Evolutionary conservation across 228 moss, liverwort and hornwort genomes (phyloP), one percentile per base, ranked within the genome.

Genomic region (Sphagnum magellanicum): DNA sequence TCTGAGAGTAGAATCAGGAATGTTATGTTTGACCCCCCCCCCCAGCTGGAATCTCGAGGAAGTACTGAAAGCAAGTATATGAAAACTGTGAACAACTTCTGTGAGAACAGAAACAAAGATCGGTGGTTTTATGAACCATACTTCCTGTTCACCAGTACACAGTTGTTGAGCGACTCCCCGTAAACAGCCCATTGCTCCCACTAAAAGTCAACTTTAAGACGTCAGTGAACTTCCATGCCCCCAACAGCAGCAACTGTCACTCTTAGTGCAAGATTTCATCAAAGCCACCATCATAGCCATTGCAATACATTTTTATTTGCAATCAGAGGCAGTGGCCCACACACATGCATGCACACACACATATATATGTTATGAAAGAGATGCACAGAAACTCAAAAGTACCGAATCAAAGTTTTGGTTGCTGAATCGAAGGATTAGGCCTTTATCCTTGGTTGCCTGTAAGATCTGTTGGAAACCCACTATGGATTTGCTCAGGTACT

Each of bases 101-200:
- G 32, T 32, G 32, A 32, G 3, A 32, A 32, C 2, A 32, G 32
- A 32, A 32, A 32, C 32, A 32, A 32, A 32, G 32, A 32, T 32
- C 3, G 32, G 32, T 32, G 32, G 32, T 2, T 32, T 32, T 32
- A 51, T 11, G 67, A 49, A 68, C 17, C 52, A 12, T 69, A 69
- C 69, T 69, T 60, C 14, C 69, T 57, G 32, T 69, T 69, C 51
- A 69, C 69, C 17, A 69, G 17, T 6, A 59, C 12, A 47, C 69
- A 69, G 17, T 59, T 49, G 53, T 60, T 58, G 17, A 69, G 53
- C 4, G 69, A 32, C 59, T 69, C 69, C 57, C 69, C 69, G 5
- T 69, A 14, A 17, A 69, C 69, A 16, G 69, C 69, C 69, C 69
- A 69, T 49, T 69, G 69, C 69, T 69, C 69, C 69, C 69, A 69